Conservation (phyloP, 306 rosid species). For the Ormosia semicastrata region DNA sequence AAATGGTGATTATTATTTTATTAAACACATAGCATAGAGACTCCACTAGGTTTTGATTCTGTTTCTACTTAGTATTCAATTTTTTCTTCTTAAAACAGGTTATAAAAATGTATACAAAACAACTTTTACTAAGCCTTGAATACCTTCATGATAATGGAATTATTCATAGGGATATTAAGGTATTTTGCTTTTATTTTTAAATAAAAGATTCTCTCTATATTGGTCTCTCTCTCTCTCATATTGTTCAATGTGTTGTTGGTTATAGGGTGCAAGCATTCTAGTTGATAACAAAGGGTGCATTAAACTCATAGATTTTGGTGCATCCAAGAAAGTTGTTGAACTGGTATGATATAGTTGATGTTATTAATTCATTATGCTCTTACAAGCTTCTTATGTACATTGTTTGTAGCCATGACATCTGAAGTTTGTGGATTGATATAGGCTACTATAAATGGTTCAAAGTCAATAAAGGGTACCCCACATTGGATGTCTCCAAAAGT, state of each 20-base stretch:
- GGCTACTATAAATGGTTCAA: constrained; percentile 92
- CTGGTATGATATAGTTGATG: constrained; percentile 51
- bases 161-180: constrained; percentile 95
- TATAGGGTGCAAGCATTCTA: constrained; percentile 92
- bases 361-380: constrained; percentile 16
- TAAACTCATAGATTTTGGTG: constrained; percentile 96
- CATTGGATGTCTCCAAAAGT: constrained; percentile 99
- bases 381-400: constrained; percentile 10
- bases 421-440: constrained; percentile 35
- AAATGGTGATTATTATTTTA: constrained; percentile 39
- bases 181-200: constrained; percentile 20
- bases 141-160: constrained; percentile 84
- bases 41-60: background rate
- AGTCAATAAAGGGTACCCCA: constrained; percentile 98
- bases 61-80: background rate
- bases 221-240: background rate
- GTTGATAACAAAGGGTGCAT: constrained; percentile 96
- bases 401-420: constrained; percentile 1
- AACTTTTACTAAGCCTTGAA: constrained; percentile 81
- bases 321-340: constrained; percentile 95
- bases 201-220: background rate
- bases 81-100: constrained; percentile 44
- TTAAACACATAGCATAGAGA: background rate
- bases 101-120: constrained; percentile 81
- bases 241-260: constrained; percentile 26